Conservation (phyloP, 108 stramenopile species). For the Cyclotella baltica region DNA sequence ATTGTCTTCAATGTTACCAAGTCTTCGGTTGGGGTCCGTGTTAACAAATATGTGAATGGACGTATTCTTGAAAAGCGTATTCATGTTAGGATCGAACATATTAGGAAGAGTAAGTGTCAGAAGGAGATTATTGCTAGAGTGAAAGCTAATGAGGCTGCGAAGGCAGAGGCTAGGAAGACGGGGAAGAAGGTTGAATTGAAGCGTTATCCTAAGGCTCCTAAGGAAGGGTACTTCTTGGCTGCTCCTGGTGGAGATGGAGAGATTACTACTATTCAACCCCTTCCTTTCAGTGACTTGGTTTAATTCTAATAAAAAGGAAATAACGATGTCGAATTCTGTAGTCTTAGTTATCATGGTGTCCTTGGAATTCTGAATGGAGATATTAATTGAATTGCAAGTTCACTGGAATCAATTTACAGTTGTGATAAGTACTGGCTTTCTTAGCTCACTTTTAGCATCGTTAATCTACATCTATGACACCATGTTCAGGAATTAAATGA, state of each 20-base stretch:
- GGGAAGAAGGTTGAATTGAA: conserved; percentile 91
- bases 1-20: conserved; percentile 99
- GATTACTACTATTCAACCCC: conserved; percentile 91
- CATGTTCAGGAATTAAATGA: too few species aligned
- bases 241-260: conserved; percentile 74
- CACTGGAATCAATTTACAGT: too few species aligned
- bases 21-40: conserved; percentile 95
- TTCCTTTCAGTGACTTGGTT: conserved; percentile 93
- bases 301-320: conserved; percentile 48
- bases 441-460: too few species aligned
- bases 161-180: conserved; percentile 85
- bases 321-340: not conserved
- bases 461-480: too few species aligned
- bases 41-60: conserved; percentile 98
- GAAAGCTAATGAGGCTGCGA: conserved; percentile 82
- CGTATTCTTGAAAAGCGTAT: conserved; percentile 98
- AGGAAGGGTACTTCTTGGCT: conserved; percentile 92
- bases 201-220: conserved; percentile 94
- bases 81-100: conserved; percentile 99
- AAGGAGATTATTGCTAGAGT: conserved; percentile 90
- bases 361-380: too few species aligned
- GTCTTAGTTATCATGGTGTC: too few species aligned
- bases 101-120: conserved; percentile 95
- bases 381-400: too few species aligned
- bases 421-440: too few species aligned